Evolutionary conservation across 495 filamentous ascomycete species (phyloP), one percentile per base, ranked within the genome.

Genomic region (Neohortaea acidophila): DNA sequence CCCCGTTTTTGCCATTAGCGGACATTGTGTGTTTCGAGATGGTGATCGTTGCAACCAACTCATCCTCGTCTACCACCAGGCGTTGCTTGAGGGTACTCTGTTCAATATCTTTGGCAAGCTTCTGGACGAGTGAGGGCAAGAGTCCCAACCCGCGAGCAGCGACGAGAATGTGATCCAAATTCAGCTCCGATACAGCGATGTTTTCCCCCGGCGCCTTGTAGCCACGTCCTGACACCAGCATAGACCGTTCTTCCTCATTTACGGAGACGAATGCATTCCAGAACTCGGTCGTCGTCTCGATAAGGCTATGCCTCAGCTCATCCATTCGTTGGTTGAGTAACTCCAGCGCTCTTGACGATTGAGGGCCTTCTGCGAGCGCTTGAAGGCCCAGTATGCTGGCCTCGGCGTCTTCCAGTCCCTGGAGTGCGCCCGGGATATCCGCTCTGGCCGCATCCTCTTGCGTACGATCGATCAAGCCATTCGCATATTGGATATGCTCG

Each of bases 401-500:
- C 40, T 75, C 69, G 3, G 67, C 71, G 33, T 69, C 51, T 23
- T 67, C 61, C 10, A 81, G 51, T 4, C 61, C 52, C 6, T 57
- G 51, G 33, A 62, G 36, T 6, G 61, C 56, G 15, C 48, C 40
- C 19, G 40, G 33, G 21, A 64, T 26, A 4, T 51, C 26, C 8
- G 49, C 51, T 13, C 39, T 33, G 8, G 60, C 46, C 15, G 53
- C 54, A 18, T 52, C 55, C 32, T 60, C 50, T 35, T 59, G 52
- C 6, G 53, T 52, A 4, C 39, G 33, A 26, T 59, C 55, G 33
- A 68, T 41, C 4, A 48, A 31, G 19, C 55, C 58, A 38, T 67
- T 66, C 15, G 74, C 68, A 9, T 53, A 51, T 32, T 62, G 67
- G 13, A 89, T 67, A 21, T 68, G 63, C 48, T 67, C 66, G 28